Percentiles rank a stretch among this genome's conserved stretches.
Conservation (phyloP, 345 rosid species). For the Iberis pinnata region DNA sequence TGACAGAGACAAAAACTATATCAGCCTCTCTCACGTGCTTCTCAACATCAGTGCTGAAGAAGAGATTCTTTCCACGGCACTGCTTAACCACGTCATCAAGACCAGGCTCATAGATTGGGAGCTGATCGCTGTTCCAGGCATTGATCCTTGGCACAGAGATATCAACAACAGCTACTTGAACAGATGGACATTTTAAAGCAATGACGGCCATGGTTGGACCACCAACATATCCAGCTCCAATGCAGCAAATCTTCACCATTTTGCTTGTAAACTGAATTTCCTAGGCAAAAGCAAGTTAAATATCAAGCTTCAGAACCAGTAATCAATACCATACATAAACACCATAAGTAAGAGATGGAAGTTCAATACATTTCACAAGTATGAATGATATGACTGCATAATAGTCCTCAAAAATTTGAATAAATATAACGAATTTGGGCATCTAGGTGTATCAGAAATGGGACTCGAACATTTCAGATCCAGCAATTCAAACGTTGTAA, state of each 20-base stretch:
- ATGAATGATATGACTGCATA: no score
- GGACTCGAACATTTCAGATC: not conserved
- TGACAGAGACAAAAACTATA: slow-evolving; percentile 35
- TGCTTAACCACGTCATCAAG: slow-evolving; percentile 47
- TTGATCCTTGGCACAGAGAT: slow-evolving; percentile 65
- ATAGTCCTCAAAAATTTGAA: no score
- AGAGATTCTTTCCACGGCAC: slow-evolving; percentile 81
- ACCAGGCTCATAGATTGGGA: slow-evolving; percentile 50
- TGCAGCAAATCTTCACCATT: slow-evolving; percentile 97
- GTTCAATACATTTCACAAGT: no score
- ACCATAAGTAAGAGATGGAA: no score
- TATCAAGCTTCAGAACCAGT: not conserved
- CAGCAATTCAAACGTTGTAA: not conserved
- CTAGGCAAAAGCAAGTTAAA: not conserved
- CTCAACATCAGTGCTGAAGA: slow-evolving; percentile 91
- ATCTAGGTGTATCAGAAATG: no score
- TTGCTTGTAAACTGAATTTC: slow-evolving; percentile 20
- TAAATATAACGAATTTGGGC: no score
- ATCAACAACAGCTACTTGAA: slow-evolving; percentile 87
- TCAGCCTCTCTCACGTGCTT: slow-evolving; percentile 75
- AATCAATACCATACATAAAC: no score
- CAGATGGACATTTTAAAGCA: slow-evolving; percentile 79
- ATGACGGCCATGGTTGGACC: slow-evolving; percentile 39
- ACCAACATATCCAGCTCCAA: slow-evolving; percentile 96
- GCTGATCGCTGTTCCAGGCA: slow-evolving; percentile 88